Evolutionary conservation across 192 early-diverging fungal species (phyloP), one percentile per base, ranked within the genome.

Genomic region (Irineochytrium annulatum): DNA sequence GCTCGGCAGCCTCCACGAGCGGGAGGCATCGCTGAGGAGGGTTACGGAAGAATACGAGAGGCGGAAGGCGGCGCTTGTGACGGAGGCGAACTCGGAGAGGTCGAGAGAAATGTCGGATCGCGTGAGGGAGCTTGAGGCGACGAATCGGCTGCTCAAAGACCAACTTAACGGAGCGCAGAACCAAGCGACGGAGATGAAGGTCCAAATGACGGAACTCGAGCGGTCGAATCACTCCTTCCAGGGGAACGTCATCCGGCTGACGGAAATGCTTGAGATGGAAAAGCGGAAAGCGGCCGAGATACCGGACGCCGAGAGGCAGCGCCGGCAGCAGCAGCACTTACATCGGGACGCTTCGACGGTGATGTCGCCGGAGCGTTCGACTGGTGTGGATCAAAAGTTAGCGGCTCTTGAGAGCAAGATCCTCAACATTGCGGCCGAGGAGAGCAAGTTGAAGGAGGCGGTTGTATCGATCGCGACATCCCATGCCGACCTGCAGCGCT

Each of bases 211-310:
- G 33, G 54, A 57, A 20, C 58, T 55, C 3, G 55, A 65, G 33
- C 43, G 57, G 22, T 65, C 63, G 1, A 65, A 65, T 29, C 55
- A 45, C 16, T 55, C 57, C 29, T 48, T 65, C 6, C 63, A 65
- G 32, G 58, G 34, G 5, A 65, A 65, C 45, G 63, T 65, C 5
- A 32, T 65, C 20, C 30, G 27, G 5, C 37, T 65, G 31, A 65
- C 63, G 19, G 33, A 57, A 32, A 65, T 65, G 55, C 56, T 65
- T 13, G 63, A 65, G 16, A 33, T 55, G 17, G 63, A 49, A 24
- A 49, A 22, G 46, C 8, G 55, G 11, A 39, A 27, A 16, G 35
- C 26, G 3, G 29, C 43, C 32, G 32, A 37, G 27, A 48, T 34
- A 32, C 34, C 63, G 1, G 34, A 14, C 26, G 34, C 45, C 11